Evolutionary conservation across 805 yeast genomes (phyloP).

Genomic region (Starmerella apis): DNA sequence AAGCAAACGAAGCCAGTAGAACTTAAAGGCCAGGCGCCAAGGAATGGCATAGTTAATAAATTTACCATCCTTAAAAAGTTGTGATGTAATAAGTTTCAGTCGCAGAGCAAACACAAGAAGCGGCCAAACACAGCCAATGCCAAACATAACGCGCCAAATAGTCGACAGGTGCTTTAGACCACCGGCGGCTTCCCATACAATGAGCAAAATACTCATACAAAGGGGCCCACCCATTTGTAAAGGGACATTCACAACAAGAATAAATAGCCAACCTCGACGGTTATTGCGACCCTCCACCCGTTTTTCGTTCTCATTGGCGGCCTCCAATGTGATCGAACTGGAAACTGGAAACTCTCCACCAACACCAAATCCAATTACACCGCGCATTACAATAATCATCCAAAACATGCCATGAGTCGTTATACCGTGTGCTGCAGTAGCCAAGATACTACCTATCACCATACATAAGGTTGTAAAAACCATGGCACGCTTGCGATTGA

Average conservation of each 20-base stretch:
- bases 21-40: slow-evolving; percentile 50
- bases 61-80: slow-evolving; percentile 52
- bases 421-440: slow-evolving; percentile 61
- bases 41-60: slow-evolving; percentile 47
- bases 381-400: slow-evolving; percentile 64
- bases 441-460: slow-evolving; percentile 52
- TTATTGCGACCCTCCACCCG: slow-evolving; percentile 27
- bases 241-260: slow-evolving; percentile 62
- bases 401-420: slow-evolving; percentile 55
- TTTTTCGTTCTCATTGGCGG: slow-evolving; percentile 40
- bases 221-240: slow-evolving; percentile 71
- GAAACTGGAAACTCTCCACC: slow-evolving; percentile 71
- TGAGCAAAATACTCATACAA: slow-evolving; percentile 56
- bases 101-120: slow-evolving; percentile 62
- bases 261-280: slow-evolving; percentile 52
- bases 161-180: slow-evolving; percentile 37
- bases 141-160: slow-evolving; percentile 63
- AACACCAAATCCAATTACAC: slow-evolving; percentile 67
- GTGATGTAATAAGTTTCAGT: slow-evolving; percentile 56
- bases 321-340: slow-evolving; percentile 58
- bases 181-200: slow-evolving; percentile 52
- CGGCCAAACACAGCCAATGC: slow-evolving; percentile 67
- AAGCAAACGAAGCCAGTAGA: slow-evolving; percentile 55
- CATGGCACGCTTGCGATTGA: slow-evolving; percentile 57
- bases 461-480: slow-evolving; percentile 50